These are phyloP conservation scores for Monosporozyma aquatica DNA, from an alignment of 805 yeast genomes.

Conservation along the genomic window DNA sequence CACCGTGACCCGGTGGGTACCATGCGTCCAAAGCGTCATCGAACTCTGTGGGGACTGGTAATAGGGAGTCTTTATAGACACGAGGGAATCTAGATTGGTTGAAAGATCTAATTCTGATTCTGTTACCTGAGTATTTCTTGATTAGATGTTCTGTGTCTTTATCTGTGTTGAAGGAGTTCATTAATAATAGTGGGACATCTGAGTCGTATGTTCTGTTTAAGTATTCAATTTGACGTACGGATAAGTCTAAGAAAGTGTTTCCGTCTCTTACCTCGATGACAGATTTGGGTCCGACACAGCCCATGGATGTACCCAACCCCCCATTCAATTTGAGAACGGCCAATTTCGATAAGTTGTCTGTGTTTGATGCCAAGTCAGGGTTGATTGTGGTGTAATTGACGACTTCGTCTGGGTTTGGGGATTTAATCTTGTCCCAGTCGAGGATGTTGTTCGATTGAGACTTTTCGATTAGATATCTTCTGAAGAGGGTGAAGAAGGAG, in stretches of 20 bases:
- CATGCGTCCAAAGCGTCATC: constrained; percentile 76
- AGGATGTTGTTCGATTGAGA: constrained; percentile 60
- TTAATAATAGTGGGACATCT: constrained; percentile 90
- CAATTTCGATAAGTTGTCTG: constrained; percentile 56
- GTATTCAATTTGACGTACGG: constrained; percentile 95
- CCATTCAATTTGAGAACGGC: constrained; percentile 96
- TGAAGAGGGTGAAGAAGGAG: constrained; percentile 82
- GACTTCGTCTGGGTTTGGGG: constrained; percentile 85
- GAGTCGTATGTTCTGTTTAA: constrained; percentile 83
- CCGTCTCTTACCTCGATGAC: constrained; percentile 98
- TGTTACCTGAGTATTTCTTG: constrained; percentile 93
- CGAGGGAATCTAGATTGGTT: constrained; percentile 98
- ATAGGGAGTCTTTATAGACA: constrained; percentile 86
- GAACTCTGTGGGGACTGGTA: constrained; percentile 79
- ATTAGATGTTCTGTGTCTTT: constrained; percentile 85
- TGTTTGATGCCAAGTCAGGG: constrained; percentile 7
- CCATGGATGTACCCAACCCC: constrained; percentile 99
- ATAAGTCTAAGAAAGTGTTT: constrained; percentile 87
- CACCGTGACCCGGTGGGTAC: constrained; percentile 99
- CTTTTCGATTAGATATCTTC: constrained; percentile 84
- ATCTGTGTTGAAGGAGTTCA: constrained; percentile 98
- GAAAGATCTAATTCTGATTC: constrained; percentile 89
- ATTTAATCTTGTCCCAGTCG: constrained; percentile 93
- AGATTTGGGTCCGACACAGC: constrained; percentile 93
- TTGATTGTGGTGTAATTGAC: constrained; percentile 56